Evolutionary conservation across 371 early-diverging fungal species (phyloP), one percentile per base, ranked within the genome.

Genomic region (Mucor racemosus): DNA sequence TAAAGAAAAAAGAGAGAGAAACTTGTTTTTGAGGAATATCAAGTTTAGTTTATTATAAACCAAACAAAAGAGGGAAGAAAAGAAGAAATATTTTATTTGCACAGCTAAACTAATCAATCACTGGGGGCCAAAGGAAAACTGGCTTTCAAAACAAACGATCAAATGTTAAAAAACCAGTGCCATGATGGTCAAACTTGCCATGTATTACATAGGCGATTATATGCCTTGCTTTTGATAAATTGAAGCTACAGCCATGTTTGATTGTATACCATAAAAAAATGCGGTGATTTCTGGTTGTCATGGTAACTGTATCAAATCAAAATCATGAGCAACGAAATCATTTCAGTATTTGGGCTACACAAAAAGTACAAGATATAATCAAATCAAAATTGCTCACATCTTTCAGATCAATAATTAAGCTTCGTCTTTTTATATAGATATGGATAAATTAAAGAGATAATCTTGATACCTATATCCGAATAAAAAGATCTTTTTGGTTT

Each of bases 51-150:
- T 50, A 9, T 50, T 21, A 5, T 21, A 50, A 50, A 44, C 44
- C 50, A 21, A 50, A 50, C 50, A 50, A 50, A 50, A 50, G 21
- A 21, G 17, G 44, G 7, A 11, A 15, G 42, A 41, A 15, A 21
- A 21, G 17, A 26, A 26, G 17, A 11, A 21, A 21, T 19, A 26
- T 21, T 21, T 50, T 50, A 50, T 50, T 50, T 50, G 50, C 50
- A 50, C 50, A 50, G 26, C 26, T 38, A 9, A 38, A 38, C 38
- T 38, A 38, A 38, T 38, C 38, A 21, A 50, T 50, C 50, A 26
- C 50, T 50, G 50, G 50, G 50, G 50, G 26, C 50, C 26, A 50
- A 50, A 50, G 21, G 17, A 50, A 50, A 50, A 50, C 50, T 50
- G 50, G 50, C 50, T 50, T 50, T 50, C 50, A 50, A 50, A 50